Evolutionary conservation across 2,329 filamentous ascomycete genomes (phyloP), one percentile per base, ranked within the genome.

Genomic region (Botryotinia globosa): DNA sequence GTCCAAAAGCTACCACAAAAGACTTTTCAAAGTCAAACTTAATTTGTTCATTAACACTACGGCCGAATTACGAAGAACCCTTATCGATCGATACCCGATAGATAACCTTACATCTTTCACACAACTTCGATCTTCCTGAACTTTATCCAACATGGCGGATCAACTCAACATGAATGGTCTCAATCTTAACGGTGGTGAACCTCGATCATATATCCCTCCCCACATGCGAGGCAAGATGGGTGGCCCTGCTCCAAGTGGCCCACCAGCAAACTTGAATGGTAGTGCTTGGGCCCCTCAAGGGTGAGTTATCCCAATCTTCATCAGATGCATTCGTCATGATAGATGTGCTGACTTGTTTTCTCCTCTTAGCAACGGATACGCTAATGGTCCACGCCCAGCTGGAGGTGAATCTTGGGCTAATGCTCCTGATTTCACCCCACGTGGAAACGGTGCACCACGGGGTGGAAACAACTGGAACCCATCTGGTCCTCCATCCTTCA

Each of bases 111-210:
- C 75, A 73, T 14, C 37, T 73, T 69, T 61, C 74, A 68, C 76
- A 32, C 76, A 9, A 48, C 51, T 72, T 64, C 37, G 32, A 74
- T 34, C 37, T 25, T 42, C 34, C 25, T 20, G 42, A 34, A 64
- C 8, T 72, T 32, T 67, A 79, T 80, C 80, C 85, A 91, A 83
- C 81, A 94, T 94, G 92, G 92, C 92, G 82, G 91, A 93, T 80
- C 91, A 94, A 86, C 88, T 96, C 80, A 93, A 94, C 86, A 94
- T 95, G 88, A 88, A 87, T 82, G 89, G 90, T 81, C 86, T 95
- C 80, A 91, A 85, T 83, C 85, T 95, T 76, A 77, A 76, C 51
- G 89, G 84, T 76, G 82, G 83, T 79, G 84, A 85, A 79, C 81
- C 84, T 78, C 91, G 91, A 80, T 92, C 92, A 73, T 96, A 96